These are phyloP conservation scores for Laburnicola sp. DNA, from an alignment of 2,329 filamentous ascomycete genomes.

Conservation along the genomic window DNA sequence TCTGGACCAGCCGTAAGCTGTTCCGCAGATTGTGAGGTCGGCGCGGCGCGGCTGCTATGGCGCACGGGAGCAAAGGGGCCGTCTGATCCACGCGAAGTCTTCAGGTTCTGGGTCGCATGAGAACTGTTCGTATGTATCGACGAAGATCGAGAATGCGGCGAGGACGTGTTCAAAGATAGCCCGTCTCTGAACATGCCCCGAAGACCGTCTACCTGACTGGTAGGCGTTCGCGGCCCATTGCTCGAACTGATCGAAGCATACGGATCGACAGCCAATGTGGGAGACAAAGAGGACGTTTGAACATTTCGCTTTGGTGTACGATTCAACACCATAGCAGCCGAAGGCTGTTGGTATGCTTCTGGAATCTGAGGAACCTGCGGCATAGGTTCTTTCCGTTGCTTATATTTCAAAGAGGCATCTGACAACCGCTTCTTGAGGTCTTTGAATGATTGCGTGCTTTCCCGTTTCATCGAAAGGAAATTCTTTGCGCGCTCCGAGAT, in stretches of 20 bases:
- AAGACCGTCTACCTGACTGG: conserved; percentile 23
- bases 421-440: conserved; percentile 39
- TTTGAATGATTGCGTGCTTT: conserved; percentile 28
- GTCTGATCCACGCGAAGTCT: background rate
- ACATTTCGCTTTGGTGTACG: conserved; percentile 16
- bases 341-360: conserved; percentile 13
- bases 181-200: conserved; percentile 24
- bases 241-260: conserved; percentile 15
- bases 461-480: conserved; percentile 33
- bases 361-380: conserved; percentile 30
- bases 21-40: conserved; percentile 15
- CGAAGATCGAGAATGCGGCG: conserved; percentile 18
- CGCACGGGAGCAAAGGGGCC: conserved; percentile 7
- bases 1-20: conserved; percentile 18
- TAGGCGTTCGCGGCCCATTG: conserved; percentile 19
- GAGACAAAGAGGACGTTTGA: conserved; percentile 11
- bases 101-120: background rate
- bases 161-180: conserved; percentile 9
- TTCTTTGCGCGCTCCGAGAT: conserved; percentile 36
- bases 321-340: conserved; percentile 5
- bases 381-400: conserved; percentile 15
- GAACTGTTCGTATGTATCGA: conserved; percentile 20
- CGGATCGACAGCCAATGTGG: conserved; percentile 17
- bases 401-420: conserved; percentile 30
- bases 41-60: conserved; percentile 15